Base-by-base conservation (phyloP, 2,329 filamentous ascomycete species). In the Arthrobotrys pseudoclavata region DNA sequence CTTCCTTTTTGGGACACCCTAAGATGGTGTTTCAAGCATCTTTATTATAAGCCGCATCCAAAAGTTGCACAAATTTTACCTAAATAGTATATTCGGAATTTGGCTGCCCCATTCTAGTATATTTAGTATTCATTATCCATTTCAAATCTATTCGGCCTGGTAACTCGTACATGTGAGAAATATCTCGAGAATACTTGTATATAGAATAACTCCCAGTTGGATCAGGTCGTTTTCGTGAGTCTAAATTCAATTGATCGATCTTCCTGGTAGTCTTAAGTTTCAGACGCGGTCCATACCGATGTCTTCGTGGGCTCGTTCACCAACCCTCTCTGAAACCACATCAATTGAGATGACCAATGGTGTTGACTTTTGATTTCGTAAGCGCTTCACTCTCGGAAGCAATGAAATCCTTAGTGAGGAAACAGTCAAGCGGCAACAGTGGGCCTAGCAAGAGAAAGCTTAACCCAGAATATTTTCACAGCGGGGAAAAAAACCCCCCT, bases 41-140 rank as follows among this genome's bases (percentile, higher is more conserved):
- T 67, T 52, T 74, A 74, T 34, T 37, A 68, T 68, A 67, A 61
- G 18, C 31, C 61, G 12, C 47, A 60, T 20, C 22, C 52, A 40
- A 74, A 61, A 45, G 57, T 50, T 20, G 42, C 20, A 57, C 34
- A 29, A 26, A 42, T 31, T n/a, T 29, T 18, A 40, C 29, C 45
- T n/a, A 47, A 22, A 47, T 47, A 22, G 12, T 15, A 15, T 42
- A 42, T 31, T 34, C 9, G 29, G 26, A 55, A 34, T 55, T 29
- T 55, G 15, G 15, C 22, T 10, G 18, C 34, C 18, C 22, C 20
- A 10, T n/a, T 47, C 5, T 18, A 12, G 1, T 13, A 53, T n/a
- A 31, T 47, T 4, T 18, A 12, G 1, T 13, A 53, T n/a, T 18
- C 22, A 42, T n/a, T 20, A 45, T 42, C n/a, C n/a, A 18, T 45